Base-by-base conservation (phyloP, 2,329 filamentous ascomycete genomes). In the Eutypa lata region DNA sequence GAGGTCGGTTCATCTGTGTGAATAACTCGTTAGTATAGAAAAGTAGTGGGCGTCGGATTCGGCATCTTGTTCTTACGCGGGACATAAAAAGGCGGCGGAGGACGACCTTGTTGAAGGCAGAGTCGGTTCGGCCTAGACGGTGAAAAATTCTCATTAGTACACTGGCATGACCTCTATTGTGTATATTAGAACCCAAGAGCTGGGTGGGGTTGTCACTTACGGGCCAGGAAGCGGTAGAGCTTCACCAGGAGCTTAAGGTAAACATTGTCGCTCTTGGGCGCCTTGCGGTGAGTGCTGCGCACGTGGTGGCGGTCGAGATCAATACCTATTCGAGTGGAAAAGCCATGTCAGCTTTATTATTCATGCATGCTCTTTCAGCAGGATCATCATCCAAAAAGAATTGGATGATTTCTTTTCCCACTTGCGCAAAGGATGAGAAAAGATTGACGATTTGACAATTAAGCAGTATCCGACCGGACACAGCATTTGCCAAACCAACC, bases 11-110 rank as follows among this genome's bases (percentile, higher is more conserved):
- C 81, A 95, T 96, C 42, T 45, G 22, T 13, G 16, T 5, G 22
- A 45, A n/a, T 45, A 19, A 21, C 10, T 24, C n/a, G 42, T 45
- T 19, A 45, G 42, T 6, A 45, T 24, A n/a, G 14, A 26, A 21
- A 21, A n/a, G 22, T 26, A n/a, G 21, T 13, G n/a, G 21, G 4
- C 5, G 42, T 24, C 21, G 22, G 42, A n/a, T 45, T 13, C 22
- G 22, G 42, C n/a, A 18, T 45, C 21, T 24, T 26, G 22, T 13
- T 44, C 42, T 45, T 45, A 45, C 42, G 79, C 92, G 91, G 76
- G 91, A 96, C 90, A 94, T 96, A 75, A 96, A 96, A 59, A 99
- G 89, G 72, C 94, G 90, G 76, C 93, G 91, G 71, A 99, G 90
- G 73, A 99, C 86, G 71, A 94, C 90, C 84, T 96, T 95, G 89